Conservation (phyloP, 441 rosid species). For the Codiaeum variegatum region DNA sequence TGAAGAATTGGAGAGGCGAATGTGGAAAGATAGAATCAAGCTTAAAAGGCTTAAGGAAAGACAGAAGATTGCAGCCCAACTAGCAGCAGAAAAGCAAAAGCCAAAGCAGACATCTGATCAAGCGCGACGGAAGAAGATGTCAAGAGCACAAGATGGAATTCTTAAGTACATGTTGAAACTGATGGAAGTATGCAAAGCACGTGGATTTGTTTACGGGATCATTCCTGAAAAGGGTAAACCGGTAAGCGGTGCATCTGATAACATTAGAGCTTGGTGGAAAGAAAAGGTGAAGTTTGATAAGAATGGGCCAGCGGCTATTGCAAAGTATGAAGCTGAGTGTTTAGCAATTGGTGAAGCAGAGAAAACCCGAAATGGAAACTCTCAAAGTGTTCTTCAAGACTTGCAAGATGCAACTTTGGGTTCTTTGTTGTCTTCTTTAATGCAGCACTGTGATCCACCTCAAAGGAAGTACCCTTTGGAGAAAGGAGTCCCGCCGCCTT, state of each 20-base stretch:
- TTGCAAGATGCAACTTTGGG: conserved; percentile 96
- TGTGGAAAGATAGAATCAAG: conserved; percentile 95
- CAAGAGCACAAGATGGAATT: conserved; percentile 98
- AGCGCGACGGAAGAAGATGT: conserved; percentile 97
- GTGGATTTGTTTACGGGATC: conserved; percentile 93
- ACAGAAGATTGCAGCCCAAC: conserved; percentile 55
- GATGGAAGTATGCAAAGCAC: conserved; percentile 97
- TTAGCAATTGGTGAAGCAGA: conserved; percentile 62
- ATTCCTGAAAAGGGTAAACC: conserved; percentile 98
- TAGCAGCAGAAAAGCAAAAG: conserved; percentile 64
- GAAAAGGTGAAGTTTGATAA: conserved; percentile 97
- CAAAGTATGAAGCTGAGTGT: conserved; percentile 79
- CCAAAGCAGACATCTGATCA: conserved; percentile 77
- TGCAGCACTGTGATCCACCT: conserved; percentile 98
- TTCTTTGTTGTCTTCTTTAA: conserved; percentile 84
- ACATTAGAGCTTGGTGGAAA: conserved; percentile 99
- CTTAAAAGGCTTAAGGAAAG: conserved; percentile 78
- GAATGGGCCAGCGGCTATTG: conserved; percentile 95
- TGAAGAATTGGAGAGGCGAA: conserved; percentile 77
- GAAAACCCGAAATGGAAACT: conserved; percentile 46
- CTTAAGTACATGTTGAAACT: conserved; percentile 97
- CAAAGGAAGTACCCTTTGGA: conserved; percentile 96
- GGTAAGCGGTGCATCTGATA: conserved; percentile 89
- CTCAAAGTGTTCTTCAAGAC: conserved; percentile 72
- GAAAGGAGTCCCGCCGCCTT: conserved; percentile 85